Base-by-base conservation (phyloP, 2,329 filamentous ascomycete genomes). In the Trichoderma aggressivum region DNA sequence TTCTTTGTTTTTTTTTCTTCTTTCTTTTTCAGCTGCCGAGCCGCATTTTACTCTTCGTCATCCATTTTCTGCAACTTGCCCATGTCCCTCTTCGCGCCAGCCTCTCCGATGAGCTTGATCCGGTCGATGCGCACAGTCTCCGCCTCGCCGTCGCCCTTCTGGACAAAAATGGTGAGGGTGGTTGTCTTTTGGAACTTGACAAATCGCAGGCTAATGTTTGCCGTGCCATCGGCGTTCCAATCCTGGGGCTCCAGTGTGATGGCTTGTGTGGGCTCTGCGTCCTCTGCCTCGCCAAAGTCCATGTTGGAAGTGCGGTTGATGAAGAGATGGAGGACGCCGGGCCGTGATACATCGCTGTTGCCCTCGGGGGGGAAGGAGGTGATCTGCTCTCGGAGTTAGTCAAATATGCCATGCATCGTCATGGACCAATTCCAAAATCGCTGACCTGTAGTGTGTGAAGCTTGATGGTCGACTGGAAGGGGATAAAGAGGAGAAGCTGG, bases 161-260 rank as follows among this genome's bases (percentile, higher is more conserved):
- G 92, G 39, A 99, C 90, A 80, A 98, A 99, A 12, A 99, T 76
- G 21, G 97, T 91, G 76, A 99, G 79, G 73, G 91, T 96, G 72
- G 90, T 92, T 68, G 98, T 92, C 79, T 94, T 97, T 83, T 98
- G 96, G 85, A 98, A 99, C 84, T 98, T 98, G 82, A 99, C 96
- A 78, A 95, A 98, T 16, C 94, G 92, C 76, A 98, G 83, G 58
- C 87, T 83, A 68, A 95, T 83, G 76, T 86, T 92, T 16, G 89
- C 91, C 10, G 93, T 95, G 65, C 90, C 91, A 16, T 92, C 89
- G 58, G 86, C 84, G 80, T 94, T 92, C 95, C 96, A 99, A 78
- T 97, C 93, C 66, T 87, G 86, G 59, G 90, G 85, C 73, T 87
- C 85, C 56, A 99, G 86, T 76, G 91, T 91, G 72, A 98, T 89